These are phyloP conservation scores for Rhodofomes roseus DNA, from an alignment of 1,284 basidiomycete genomes.

Conservation along the genomic window DNA sequence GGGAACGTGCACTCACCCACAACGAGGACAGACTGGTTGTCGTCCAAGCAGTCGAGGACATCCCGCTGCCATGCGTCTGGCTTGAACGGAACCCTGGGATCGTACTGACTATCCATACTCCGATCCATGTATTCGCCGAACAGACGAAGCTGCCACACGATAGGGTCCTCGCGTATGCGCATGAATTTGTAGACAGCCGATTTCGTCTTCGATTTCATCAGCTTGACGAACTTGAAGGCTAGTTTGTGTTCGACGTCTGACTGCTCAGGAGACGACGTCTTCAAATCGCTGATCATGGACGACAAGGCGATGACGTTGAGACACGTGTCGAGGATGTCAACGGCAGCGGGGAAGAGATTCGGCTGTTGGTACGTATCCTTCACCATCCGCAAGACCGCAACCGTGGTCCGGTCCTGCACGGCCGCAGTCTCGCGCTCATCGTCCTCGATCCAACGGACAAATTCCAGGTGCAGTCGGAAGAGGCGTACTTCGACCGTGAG, in stretches of 20 bases:
- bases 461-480: conserved; percentile 49
- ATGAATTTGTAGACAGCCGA: conserved; percentile 47
- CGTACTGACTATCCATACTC: conserved; percentile 58
- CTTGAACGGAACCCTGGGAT: conserved; percentile 56
- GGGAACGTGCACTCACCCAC: conserved; percentile 43
- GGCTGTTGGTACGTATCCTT: conserved; percentile 40
- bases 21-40: conserved; percentile 55
- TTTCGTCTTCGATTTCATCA: conserved; percentile 43
- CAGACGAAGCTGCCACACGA: conserved; percentile 62
- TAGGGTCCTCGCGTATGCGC: conserved; percentile 50
- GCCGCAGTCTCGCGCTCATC: conserved; percentile 30
- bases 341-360: conserved; percentile 34
- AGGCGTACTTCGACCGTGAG: conserved; percentile 49
- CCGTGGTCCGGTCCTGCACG: conserved; percentile 40
- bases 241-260: conserved; percentile 34
- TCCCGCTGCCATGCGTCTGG: conserved; percentile 70
- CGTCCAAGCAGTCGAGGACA: conserved; percentile 62
- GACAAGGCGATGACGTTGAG: conserved; percentile 45
- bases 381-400: conserved; percentile 43
- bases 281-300: conserved; percentile 25
- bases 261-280: conserved; percentile 9
- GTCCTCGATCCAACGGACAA: conserved; percentile 50
- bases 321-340: conserved; percentile 34
- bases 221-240: conserved; percentile 53
- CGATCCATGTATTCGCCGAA: conserved; percentile 73